A percentile compares a stretch with the other conserved stretches of the same genome.
Conservation (phyloP, 2,329 filamentous ascomycete genomes). For the Neurospora sp. region DNA sequence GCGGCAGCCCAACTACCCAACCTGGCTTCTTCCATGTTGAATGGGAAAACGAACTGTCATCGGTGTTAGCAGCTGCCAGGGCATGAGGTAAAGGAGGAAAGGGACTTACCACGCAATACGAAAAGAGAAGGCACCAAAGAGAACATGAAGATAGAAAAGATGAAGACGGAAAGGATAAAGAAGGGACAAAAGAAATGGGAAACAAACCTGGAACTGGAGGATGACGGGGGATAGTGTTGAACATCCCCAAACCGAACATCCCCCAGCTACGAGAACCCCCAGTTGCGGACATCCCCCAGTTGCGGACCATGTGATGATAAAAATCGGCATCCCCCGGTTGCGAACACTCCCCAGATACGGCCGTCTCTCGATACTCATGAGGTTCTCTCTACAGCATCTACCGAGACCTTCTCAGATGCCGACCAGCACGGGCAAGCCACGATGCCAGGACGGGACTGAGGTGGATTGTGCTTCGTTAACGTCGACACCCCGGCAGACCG, state of each 20-base stretch:
- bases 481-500: neutral
- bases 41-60: neutral
- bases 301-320: no score
- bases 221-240: neutral
- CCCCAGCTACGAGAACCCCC: neutral
- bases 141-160: neutral
- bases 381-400: neutral
- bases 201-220: neutral
- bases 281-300: neutral
- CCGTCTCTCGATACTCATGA: neutral
- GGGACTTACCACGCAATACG: neutral
- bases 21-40: neutral
- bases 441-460: neutral
- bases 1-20: neutral
- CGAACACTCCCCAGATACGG: neutral
- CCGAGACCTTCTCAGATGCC: neutral
- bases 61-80: neutral
- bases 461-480: neutral
- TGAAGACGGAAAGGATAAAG: neutral
- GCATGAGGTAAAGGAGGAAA: neutral
- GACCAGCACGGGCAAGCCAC: neutral
- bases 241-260: neutral
- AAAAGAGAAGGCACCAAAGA: neutral
- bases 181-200: neutral
- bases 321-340: no score